Evolutionary conservation across 2,329 filamentous ascomycete genomes (phyloP), one percentile per base, ranked within the genome.

Genomic region (Tolypocladium album): DNA sequence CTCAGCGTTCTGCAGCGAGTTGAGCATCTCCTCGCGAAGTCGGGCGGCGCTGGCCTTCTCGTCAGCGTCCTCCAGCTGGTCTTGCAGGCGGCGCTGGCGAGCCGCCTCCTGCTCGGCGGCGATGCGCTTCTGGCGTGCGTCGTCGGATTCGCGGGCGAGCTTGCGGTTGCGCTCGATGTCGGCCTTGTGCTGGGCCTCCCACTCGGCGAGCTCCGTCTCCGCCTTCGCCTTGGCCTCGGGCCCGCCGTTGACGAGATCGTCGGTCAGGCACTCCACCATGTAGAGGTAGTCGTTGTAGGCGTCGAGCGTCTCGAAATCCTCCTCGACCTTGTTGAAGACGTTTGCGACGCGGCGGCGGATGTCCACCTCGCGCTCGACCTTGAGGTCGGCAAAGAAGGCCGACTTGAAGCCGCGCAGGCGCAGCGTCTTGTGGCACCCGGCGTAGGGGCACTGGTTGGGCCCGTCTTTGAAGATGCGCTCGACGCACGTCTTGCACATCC

Each of bases 401-500:
- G 84, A 84, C 61, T 91, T 86, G 78, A 97, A 99, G 47, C 87
- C 86, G 61, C 87, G 84, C 69, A 92, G 90, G 1, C 94, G 88
- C 7, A 99, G 81, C 0, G 92, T 97, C 72, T 89, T 88, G 71
- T 86, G 84, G 76, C 94, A 99, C 47, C 88, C 89, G 0, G 90
- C 90, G 61, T 97, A 90, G 1, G 94, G 94, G 71, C 95, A 99
- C 63, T 92, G 89, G 60, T 92, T 90, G 0, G 94, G 94, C 0
- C 94, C 94, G 59, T 90, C 87, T 42, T 88, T 89, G 81, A 97
- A 99, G 68, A 97, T 90, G 60, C 93, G 89, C 74, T 93, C 89
- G 50, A 97, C 92, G 78, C 94, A 99, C 60, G 90, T 92, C 73
- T 91, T 88, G 80, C 94, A 99, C 90, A 99, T 97, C 67, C 91